Evolutionary conservation across 2,329 filamentous ascomycete genomes (phyloP).

Genomic region (Penicillium sp.): DNA sequence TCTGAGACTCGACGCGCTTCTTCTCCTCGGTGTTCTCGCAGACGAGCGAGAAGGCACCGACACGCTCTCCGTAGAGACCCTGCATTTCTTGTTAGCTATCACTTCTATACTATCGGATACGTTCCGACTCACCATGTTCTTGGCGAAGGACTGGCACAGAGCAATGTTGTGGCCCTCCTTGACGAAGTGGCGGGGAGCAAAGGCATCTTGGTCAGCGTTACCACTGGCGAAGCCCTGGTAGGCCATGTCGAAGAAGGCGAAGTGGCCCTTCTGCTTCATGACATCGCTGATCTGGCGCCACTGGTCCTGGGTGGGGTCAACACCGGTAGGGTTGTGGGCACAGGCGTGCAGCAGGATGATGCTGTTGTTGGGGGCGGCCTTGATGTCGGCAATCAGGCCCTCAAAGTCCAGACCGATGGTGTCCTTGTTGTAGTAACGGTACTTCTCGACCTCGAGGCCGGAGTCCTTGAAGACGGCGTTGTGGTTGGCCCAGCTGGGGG

Average conservation of each 20-base stretch:
- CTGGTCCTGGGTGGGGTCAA: slow-evolving; percentile 88
- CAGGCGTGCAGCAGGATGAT: slow-evolving; percentile 94
- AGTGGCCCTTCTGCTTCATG: slow-evolving; percentile 83
- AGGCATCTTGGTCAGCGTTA: slow-evolving; percentile 88
- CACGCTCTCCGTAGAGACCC: slow-evolving; percentile 98
- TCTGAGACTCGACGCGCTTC: slow-evolving; percentile 92
- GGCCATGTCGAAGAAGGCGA: slow-evolving; percentile 98
- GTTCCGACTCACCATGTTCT: slow-evolving; percentile 79
- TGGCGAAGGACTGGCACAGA: slow-evolving; percentile 92
- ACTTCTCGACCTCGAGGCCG: slow-evolving; percentile 86
- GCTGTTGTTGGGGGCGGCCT: slow-evolving; percentile 80
- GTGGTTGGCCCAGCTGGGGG: slow-evolving; percentile 97
- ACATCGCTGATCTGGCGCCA: slow-evolving; percentile 87
- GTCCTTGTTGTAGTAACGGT: slow-evolving; percentile 98
- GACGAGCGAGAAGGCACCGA: slow-evolving; percentile 93
- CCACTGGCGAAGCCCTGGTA: slow-evolving; percentile 98
- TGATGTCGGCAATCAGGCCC: slow-evolving; percentile 86
- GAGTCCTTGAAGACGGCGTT: slow-evolving; percentile 93
- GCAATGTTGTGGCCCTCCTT: slow-evolving; percentile 85
- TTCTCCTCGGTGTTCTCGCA: slow-evolving; percentile 83
- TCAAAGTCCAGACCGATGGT: slow-evolving; percentile 98
- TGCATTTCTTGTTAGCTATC: slow-evolving; percentile 31
- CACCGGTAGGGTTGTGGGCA: slow-evolving; percentile 95
- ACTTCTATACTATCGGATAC: background rate
- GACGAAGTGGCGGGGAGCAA: slow-evolving; percentile 89